phyloP scores from a whole-genome alignment of 352 stramenopile genomes.

The Halophytophthora batemanensis region DNA sequence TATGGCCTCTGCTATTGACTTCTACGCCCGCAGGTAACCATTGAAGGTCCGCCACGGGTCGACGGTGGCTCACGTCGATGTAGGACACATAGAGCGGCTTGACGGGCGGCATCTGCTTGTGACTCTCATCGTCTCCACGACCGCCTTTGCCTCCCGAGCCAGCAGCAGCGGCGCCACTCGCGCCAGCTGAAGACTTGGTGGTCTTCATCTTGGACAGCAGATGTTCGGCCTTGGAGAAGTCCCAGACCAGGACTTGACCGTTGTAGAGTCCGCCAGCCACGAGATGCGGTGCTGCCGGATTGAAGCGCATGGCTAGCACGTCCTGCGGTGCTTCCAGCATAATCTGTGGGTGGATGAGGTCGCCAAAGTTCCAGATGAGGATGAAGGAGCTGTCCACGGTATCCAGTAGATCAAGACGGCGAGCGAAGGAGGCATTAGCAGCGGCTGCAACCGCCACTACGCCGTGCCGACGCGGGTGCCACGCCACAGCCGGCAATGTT shows the following conservation, averaged over 20 bases:
- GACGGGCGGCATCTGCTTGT: constrained; percentile 63
- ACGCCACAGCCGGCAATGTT: constrained; percentile 85
- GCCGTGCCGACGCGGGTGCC: constrained; percentile 87
- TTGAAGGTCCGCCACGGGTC: constrained; percentile 82
- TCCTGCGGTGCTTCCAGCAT: constrained; percentile 92
- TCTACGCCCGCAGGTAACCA: constrained; percentile 86
- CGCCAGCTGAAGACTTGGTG: constrained; percentile 26
- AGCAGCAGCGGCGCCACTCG: constrained; percentile 2
- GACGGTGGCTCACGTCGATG: constrained; percentile 85
- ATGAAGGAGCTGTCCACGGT: constrained; percentile 88
- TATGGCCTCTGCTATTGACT: constrained; percentile 86
- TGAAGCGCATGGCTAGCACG: constrained; percentile 87
- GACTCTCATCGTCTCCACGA: constrained; percentile 42
- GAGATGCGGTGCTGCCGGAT: constrained; percentile 82
- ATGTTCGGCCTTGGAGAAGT: constrained; percentile 81
- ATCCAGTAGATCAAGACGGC: constrained; percentile 74
- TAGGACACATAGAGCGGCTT: constrained; percentile 80
- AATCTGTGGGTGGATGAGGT: constrained; percentile 92
- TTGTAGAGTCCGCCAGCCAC: constrained; percentile 81
- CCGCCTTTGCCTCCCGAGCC: constrained; percentile 12
- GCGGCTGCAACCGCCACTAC: constrained; percentile 85
- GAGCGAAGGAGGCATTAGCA: constrained; percentile 74
- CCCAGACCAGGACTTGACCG: constrained; percentile 91
- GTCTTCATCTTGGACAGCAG: constrained; percentile 54
- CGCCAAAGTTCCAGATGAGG: constrained; percentile 93